Conservation (phyloP, 2,329 filamentous ascomycete species). For the Cephalotrichum gorgonifer region DNA sequence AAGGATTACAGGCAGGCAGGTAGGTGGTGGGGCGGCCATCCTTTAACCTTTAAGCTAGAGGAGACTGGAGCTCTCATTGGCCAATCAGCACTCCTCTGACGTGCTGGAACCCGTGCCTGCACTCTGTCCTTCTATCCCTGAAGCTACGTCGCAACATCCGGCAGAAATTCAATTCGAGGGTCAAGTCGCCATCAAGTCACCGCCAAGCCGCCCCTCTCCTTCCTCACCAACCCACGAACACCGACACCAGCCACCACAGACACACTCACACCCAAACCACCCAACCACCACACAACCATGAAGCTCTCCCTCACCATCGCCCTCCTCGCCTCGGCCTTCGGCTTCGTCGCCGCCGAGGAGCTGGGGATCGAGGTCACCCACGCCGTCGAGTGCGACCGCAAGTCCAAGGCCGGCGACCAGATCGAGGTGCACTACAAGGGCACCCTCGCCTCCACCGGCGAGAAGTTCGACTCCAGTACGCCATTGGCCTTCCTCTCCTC, state of each 20-base stretch:
- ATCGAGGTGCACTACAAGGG: conserved; percentile 85
- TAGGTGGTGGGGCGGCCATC: too few species aligned
- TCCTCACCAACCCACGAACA: neutral
- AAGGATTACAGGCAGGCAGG: too few species aligned
- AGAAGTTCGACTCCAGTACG: conserved; percentile 70
- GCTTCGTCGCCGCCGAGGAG: conserved; percentile 43
- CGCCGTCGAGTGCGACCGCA: conserved; percentile 68
- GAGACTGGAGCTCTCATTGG: too few species aligned
- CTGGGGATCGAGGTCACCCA: conserved; percentile 71
- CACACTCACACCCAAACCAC: neutral
- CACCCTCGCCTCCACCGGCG: conserved; percentile 61
- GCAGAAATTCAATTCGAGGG: too few species aligned
- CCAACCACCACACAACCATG: conserved; percentile 27
- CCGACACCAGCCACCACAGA: too few species aligned
- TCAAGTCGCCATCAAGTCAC: too few species aligned
- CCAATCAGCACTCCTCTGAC: too few species aligned
- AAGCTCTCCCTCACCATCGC: conserved; percentile 35
- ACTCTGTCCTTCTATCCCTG: too few species aligned
- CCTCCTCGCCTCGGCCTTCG: conserved; percentile 38
- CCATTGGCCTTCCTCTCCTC: too few species aligned
- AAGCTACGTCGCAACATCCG: too few species aligned
- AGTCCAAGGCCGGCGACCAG: conserved; percentile 64
- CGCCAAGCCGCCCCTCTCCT: neutral
- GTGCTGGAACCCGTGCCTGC: too few species aligned
- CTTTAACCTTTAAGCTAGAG: too few species aligned